Evolutionary conservation across 495 filamentous ascomycete species (phyloP).

Genomic region (Penicillium diatomitis): DNA sequence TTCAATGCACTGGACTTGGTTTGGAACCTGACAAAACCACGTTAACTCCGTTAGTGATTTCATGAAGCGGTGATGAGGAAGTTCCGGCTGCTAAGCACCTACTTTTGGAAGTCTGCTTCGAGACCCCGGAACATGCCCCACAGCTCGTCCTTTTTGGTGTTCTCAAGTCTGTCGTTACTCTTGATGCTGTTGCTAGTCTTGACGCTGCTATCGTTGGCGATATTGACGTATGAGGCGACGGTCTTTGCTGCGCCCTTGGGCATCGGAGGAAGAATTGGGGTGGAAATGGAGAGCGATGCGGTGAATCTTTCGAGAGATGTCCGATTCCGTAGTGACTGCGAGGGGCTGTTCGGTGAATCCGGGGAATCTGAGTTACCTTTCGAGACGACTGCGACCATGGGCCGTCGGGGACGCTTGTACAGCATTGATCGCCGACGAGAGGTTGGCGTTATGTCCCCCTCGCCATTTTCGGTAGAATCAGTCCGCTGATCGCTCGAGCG

Average conservation of each 20-base stretch:
- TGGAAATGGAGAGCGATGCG: constrained; percentile 36
- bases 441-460: constrained; percentile 13
- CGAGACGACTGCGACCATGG: constrained; percentile 40
- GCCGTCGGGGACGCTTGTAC: constrained; percentile 40
- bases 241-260: constrained; percentile 31
- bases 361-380: constrained; percentile 34
- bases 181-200: too few species aligned
- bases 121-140: constrained; percentile 76
- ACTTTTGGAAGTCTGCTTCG: constrained; percentile 77
- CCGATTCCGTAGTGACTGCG: constrained; percentile 44
- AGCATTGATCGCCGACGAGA: constrained; percentile 32
- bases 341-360: constrained; percentile 35
- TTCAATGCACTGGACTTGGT: constrained; percentile 69
- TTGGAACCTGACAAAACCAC: constrained; percentile 45
- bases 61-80: too few species aligned
- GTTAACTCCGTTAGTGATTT: too few species aligned
- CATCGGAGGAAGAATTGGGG: constrained; percentile 42
- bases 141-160: constrained; percentile 68
- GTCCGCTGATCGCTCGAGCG: constrained; percentile 9
- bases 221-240: constrained; percentile 27
- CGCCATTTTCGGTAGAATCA: constrained; percentile 17
- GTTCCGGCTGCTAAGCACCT: constrained; percentile 7
- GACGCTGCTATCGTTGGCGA: constrained; percentile 5
- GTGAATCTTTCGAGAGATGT: constrained; percentile 52
- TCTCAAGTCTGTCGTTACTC: constrained; percentile 13